Conservation (phyloP, 768 basidiomycete species). For the Lactarius quietus region DNA sequence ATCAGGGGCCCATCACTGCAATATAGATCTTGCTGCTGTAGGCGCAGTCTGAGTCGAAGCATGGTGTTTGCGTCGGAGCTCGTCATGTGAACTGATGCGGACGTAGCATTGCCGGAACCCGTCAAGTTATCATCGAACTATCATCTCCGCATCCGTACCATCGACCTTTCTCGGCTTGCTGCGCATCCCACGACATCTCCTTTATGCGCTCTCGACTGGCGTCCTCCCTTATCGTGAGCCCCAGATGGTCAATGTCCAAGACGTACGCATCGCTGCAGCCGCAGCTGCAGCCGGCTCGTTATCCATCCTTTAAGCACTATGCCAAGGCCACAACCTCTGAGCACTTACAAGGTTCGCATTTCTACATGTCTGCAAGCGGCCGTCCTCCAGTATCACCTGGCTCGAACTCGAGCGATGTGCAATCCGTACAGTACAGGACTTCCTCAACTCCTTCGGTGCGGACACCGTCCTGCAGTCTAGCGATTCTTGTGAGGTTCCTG, state of each 20-base stretch:
- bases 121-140: not conserved
- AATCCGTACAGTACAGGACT: constrained; percentile 4
- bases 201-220: too few species aligned
- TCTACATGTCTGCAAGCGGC: too few species aligned
- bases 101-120: too few species aligned
- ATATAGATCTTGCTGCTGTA: too few species aligned
- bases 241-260: too few species aligned
- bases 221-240: too few species aligned
- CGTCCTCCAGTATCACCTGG: too few species aligned
- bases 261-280: not conserved
- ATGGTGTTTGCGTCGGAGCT: too few species aligned
- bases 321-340: not conserved
- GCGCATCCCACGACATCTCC: not conserved
- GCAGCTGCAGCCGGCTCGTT: not conserved
- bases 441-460: constrained; percentile 40
- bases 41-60: not conserved
- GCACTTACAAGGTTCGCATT: not conserved
- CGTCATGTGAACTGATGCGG: not conserved
- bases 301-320: not conserved
- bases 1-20: too few species aligned
- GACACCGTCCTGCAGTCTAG: constrained; percentile 43
- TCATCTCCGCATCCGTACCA: not conserved
- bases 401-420: too few species aligned
- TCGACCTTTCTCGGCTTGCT: not conserved
- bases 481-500: constrained; percentile 42